Evolutionary conservation across 179 eudicot species (phyloP), one percentile per base, ranked within the genome.

Genomic region (Heliamphora pulchella): DNA sequence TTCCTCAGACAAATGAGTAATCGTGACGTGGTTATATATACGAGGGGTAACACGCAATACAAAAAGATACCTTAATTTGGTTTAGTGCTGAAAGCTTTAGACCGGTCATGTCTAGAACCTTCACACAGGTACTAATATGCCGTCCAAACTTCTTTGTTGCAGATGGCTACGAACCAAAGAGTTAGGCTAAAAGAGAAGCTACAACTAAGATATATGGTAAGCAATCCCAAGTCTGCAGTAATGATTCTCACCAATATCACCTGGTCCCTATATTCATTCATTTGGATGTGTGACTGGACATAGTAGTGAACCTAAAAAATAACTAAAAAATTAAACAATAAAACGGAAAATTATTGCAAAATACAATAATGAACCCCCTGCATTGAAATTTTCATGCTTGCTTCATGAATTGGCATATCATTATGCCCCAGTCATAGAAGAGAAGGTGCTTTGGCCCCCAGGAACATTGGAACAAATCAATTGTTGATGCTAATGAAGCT

Each of bases 261-360:
- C 74, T 94, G 94, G 78, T 95, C 98, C 88, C 98, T 85, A 84
- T 91, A 95, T 84, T 95, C 98, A 79, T 95, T 95, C 88, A 95
- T 89, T 85, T 95, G 98, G 84, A 95, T 95, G 79, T 95, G 98
- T 17, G 98, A 95, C 85, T 94, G 98, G 72, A 94, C 92, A 79
- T 95, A 94, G 83, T 87, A 90, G 83, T 95, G 87, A 79, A 91
- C 87, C 98, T 95, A 75, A 41, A 82, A 75, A 18, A 63, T 9
- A 48, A 79, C 11, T 22, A 15, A 43, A 75, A 20, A 65, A 81
- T 51, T 55, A 50, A 81, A 58, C 20, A 59, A 14, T 66, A 18
- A n/a, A 13, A 39, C 1, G 31, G 20, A 80, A 58, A 8, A 44
- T 8, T 9, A 2, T 18, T 67, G 11, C 31, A 68, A 78, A 54